Base-by-base conservation (phyloP, 2,329 filamentous ascomycete species). In the Samsoniella hepiali region DNA sequence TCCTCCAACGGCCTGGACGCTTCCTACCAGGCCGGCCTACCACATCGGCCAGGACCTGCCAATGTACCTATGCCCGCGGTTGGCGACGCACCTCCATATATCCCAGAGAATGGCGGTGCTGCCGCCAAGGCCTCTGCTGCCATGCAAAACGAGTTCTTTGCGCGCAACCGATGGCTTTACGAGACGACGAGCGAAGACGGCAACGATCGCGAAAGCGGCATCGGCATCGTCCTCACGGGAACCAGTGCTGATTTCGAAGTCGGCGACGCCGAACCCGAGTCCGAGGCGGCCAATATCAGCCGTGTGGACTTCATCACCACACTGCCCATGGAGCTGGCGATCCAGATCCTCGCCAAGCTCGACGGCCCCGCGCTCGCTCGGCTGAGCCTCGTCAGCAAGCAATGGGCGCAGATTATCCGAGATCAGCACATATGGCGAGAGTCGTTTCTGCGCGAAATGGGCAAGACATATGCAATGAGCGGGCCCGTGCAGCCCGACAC, bases 371-470 rank as follows among this genome's bases (percentile, higher is more conserved):
- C 81, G 1, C 76, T 89, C 13, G 74, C 76, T 10, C 79, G 77
- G 11, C 81, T 82, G 1, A 78, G 79, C 54, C 70, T 73, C 29
- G 86, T 88, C 2, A 87, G 80, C 13, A 77, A 70, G 34, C 67
- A 67, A 5, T 89, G 86, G 86, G 70, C 77, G 45, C 64, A 71
- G 13, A 72, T 82, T 1, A 74, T 80, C 4, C 70, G 73, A 34
- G 84, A 84, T 66, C 82, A 83, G 67, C 83, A 88, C 69, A 80
- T 89, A 54, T 89, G 86, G 86, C 79, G 85, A 17, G 82, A 87
- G 69, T 86, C 84, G 1, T 88, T 88, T 69, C 73, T 88, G 38
- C 77, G 85, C 17, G 84, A 87, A 69, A 88, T 85, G 72, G 84
- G 85, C 0, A 73, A 73, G 34, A 87, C 85, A 0, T 88, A 84